These are phyloP conservation scores for Leptographium procerum DNA, from an alignment of 2,329 filamentous ascomycete species.

Conservation along the genomic window DNA sequence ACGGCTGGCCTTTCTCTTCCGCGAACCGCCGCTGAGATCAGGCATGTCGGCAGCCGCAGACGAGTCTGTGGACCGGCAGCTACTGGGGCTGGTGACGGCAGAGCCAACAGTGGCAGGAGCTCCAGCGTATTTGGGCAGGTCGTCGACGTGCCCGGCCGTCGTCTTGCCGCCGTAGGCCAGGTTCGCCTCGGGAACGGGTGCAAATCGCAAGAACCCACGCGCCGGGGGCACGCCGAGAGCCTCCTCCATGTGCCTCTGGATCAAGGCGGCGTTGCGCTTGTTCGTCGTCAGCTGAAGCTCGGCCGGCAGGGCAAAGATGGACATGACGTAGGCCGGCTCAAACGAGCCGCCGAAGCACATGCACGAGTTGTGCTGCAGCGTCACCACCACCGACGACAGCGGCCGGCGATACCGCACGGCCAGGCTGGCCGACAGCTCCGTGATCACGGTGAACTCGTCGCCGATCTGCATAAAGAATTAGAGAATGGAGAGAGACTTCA, in stretches of 20 bases:
- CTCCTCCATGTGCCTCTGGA: constrained; percentile 65
- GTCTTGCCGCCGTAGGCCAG: constrained; percentile 62
- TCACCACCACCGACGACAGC: constrained; percentile 61
- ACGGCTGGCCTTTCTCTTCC: constrained; percentile 12
- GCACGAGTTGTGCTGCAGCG: constrained; percentile 62
- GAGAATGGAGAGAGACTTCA: neutral
- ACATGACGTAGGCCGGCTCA: constrained; percentile 69
- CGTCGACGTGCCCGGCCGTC: constrained; percentile 54
- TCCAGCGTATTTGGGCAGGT: constrained; percentile 29
- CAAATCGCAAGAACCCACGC: constrained; percentile 64
- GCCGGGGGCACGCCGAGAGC: constrained; percentile 53
- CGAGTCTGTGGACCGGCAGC: neutral
- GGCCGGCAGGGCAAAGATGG: constrained; percentile 56
- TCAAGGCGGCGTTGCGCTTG: constrained; percentile 65
- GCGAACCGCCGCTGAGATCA: neutral
- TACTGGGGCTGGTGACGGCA: neutral
- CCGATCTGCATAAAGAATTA: constrained; percentile 46
- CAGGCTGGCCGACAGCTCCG: constrained; percentile 60
- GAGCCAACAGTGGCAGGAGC: neutral
- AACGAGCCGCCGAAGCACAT: constrained; percentile 65
- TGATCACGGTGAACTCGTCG: constrained; percentile 65
- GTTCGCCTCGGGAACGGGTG: constrained; percentile 58
- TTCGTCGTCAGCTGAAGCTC: constrained; percentile 65
- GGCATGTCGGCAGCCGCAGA: neutral
- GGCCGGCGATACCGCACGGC: constrained; percentile 66